A percentile compares a stretch with the other conserved stretches of the same genome.
Evolutionary conservation across 305 asterid species (phyloP).

Genomic region (Fraxinus baroniana): DNA sequence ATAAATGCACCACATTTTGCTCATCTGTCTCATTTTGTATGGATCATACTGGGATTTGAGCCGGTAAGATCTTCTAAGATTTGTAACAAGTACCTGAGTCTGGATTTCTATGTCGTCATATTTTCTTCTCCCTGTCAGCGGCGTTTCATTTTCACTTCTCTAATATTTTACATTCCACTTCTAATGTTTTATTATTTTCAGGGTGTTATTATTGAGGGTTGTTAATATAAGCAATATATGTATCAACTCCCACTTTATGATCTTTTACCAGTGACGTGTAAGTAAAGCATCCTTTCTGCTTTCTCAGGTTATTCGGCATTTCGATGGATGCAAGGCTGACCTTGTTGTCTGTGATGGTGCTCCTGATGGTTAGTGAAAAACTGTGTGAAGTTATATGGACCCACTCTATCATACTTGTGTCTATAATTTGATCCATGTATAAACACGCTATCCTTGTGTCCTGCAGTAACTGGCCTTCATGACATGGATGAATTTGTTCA

Average conservation of each 20-base stretch:
- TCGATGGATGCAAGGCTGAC: slow-evolving; percentile 99
- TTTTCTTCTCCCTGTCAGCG: background rate
- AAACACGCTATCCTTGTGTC: slow-evolving; percentile 24
- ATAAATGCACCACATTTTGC: background rate
- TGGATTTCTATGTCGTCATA: background rate
- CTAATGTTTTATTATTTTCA: background rate
- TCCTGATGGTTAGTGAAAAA: slow-evolving; percentile 76
- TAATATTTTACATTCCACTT: background rate
- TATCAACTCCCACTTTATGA: background rate
- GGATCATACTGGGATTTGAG: background rate
- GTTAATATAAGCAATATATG: background rate
- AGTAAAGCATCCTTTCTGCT: slow-evolving; percentile 10
- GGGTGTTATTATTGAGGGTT: background rate
- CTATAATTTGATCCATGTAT: slow-evolving; percentile 11
- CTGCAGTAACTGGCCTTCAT: slow-evolving; percentile 90
- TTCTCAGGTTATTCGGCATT: slow-evolving; percentile 86
- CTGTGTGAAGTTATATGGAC: slow-evolving; percentile 9
- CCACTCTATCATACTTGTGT: slow-evolving; percentile 5
- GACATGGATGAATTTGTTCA: slow-evolving; percentile 99
- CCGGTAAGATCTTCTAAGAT: background rate
- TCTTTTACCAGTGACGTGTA: background rate
- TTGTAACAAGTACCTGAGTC: background rate
- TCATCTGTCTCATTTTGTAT: background rate
- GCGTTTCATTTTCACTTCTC: background rate
- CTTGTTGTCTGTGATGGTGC: slow-evolving; percentile 99